Evolutionary conservation across 2,329 filamentous ascomycete species (phyloP).

Genomic region (Trichoderma polysporum): DNA sequence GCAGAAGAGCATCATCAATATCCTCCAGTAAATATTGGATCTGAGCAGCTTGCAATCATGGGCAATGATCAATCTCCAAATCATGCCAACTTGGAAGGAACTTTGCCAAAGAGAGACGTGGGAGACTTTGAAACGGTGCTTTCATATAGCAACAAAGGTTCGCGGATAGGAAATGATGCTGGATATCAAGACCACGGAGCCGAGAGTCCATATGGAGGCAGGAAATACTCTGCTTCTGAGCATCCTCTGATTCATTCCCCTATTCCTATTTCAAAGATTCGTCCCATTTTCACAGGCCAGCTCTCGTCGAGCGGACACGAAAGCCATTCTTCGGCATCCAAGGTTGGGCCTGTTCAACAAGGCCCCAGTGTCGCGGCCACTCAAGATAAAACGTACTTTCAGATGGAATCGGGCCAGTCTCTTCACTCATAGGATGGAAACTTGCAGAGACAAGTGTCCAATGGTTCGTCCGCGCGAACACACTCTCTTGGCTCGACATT

Average conservation of each 20-base stretch:
- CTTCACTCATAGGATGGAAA: conserved; percentile 1
- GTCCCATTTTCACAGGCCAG: conserved; percentile 18
- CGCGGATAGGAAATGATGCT: neutral
- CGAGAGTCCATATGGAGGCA: neutral
- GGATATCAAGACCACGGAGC: neutral
- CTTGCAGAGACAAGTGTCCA: conserved; percentile 7
- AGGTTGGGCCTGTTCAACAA: conserved; percentile 16
- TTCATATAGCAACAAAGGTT: neutral
- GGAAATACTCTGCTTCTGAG: neutral
- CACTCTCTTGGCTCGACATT: conserved; percentile 32
- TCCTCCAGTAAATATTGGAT: neutral
- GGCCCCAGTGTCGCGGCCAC: neutral
- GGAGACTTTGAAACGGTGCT: neutral
- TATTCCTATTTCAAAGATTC: conserved; percentile 24
- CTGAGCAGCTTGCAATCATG: neutral
- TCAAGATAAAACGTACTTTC: conserved; percentile 4
- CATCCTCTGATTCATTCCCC: conserved; percentile 21
- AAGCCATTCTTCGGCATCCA: conserved; percentile 18
- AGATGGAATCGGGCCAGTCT: conserved; percentile 16
- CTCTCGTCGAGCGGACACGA: neutral
- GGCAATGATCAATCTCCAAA: neutral
- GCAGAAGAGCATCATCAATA: neutral
- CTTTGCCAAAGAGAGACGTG: neutral
- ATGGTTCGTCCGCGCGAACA: conserved; percentile 24
- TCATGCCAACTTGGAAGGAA: neutral